Conservation (phyloP, 129 eudicot genomes). For the Helichrysum umbraculigerum region DNA sequence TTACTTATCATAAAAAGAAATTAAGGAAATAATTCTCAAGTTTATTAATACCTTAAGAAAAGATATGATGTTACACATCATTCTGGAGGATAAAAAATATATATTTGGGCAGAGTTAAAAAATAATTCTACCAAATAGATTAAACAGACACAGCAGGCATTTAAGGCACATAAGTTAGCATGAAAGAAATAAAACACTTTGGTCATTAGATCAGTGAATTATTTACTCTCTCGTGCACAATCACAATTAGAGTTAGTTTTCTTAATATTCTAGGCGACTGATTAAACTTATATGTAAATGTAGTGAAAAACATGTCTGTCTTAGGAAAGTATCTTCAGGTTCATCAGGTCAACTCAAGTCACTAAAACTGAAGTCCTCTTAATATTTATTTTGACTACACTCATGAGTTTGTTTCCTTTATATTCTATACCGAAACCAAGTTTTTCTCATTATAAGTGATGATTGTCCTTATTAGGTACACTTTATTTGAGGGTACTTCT, state of each 20-base stretch:
- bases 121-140: conserved; percentile 8
- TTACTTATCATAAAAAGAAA: not conserved
- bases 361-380: conserved; percentile 15
- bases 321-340: conserved; percentile 7
- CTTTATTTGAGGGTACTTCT: not conserved
- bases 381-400: not conserved
- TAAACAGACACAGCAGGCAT: conserved; percentile 4
- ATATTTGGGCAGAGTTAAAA: not conserved
- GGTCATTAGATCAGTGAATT: conserved; percentile 5
- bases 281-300: not conserved
- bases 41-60: not conserved
- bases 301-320: not conserved
- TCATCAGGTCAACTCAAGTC: conserved; percentile 9
- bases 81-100: not conserved
- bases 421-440: not conserved
- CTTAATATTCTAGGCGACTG: not conserved
- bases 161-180: conserved; percentile 9
- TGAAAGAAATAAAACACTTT: conserved; percentile 10
- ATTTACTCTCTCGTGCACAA: not conserved
- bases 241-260: not conserved
- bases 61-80: not conserved
- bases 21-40: not conserved
- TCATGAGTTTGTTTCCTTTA: conserved; percentile 2
- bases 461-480: not conserved
- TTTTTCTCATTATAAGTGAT: not conserved